A percentile compares a stretch with the other conserved stretches of the same genome.
phyloP scores from a whole-genome alignment of 164 flowering plant species.

The Buxus sempervirens region DNA sequence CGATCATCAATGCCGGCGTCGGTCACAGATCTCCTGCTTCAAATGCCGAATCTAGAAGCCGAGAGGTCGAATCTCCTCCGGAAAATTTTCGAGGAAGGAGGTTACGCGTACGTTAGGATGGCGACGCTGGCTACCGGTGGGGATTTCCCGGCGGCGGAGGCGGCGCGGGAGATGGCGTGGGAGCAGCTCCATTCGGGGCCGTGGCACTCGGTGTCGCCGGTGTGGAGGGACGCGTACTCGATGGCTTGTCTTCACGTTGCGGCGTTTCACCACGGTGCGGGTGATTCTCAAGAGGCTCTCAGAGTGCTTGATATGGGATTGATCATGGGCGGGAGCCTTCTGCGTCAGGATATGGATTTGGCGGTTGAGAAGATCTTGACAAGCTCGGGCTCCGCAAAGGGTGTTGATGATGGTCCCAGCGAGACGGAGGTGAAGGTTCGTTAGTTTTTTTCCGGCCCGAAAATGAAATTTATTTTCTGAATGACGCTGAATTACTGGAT shows the following conservation, averaged over 20 bases:
- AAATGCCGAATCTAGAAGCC: conserved; percentile 55
- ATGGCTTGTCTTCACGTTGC: conserved; percentile 87
- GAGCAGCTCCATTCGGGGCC: conserved; percentile 99
- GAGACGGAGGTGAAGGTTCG: conserved; percentile 49
- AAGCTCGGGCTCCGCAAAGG: not conserved
- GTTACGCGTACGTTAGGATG: conserved; percentile 70
- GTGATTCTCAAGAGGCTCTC: conserved; percentile 60
- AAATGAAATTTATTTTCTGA: not conserved
- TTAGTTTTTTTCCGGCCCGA: conserved; percentile 1
- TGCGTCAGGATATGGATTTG: conserved; percentile 54
- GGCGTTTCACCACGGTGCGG: conserved; percentile 28
- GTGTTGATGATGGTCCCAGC: conserved; percentile 12
- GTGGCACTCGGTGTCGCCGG: conserved; percentile 83
- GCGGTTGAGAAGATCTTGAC: conserved; percentile 27
- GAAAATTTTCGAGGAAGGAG: conserved; percentile 63
- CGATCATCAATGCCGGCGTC: conserved; percentile 5
- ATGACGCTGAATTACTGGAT: not conserved
- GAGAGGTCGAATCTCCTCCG: conserved; percentile 48
- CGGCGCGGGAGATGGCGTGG: conserved; percentile 94
- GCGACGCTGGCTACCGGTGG: conserved; percentile 52
- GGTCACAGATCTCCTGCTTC: conserved; percentile 13
- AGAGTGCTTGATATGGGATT: conserved; percentile 80
- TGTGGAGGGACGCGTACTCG: conserved; percentile 93
- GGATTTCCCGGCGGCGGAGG: conserved; percentile 79
- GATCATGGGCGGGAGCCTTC: conserved; percentile 80